These are phyloP conservation scores for Allium cepa DNA, from an alignment of 106 monocot species.

Conservation along the genomic window DNA sequence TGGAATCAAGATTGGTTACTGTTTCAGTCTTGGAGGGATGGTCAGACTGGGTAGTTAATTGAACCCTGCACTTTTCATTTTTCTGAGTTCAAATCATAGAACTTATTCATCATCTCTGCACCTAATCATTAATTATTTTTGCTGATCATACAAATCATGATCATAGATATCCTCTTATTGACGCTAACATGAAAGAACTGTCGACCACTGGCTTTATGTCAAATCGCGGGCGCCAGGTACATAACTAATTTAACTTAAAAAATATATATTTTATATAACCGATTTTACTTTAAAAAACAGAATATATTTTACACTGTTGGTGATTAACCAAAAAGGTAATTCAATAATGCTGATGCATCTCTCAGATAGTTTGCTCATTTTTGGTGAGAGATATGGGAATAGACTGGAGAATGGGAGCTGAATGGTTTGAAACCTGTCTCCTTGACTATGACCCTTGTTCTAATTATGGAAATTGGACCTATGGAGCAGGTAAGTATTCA, in stretches of 20 bases:
- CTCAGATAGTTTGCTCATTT: constrained; percentile 95
- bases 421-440: constrained; percentile 91
- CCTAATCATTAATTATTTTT: not conserved
- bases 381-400: constrained; percentile 89
- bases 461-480: constrained; percentile 98
- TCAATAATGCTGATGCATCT: no score
- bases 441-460: constrained; percentile 94
- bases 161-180: constrained; percentile 84
- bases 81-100: not conserved
- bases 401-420: constrained; percentile 96
- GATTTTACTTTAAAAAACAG: no score
- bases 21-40: constrained; percentile 83
- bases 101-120: not conserved
- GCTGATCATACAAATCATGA: no score
- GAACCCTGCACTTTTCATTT: not conserved
- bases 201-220: constrained; percentile 88
- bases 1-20: constrained; percentile 77
- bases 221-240: constrained; percentile 95
- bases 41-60: constrained; percentile 67
- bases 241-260: no score
- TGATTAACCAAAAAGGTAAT: no score
- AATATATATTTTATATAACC: no score
- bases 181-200: constrained; percentile 98
- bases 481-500: constrained; percentile 71
- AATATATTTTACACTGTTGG: no score